These are phyloP conservation scores for Xerocomellus dryophilus DNA, from an alignment of 768 basidiomycete species.

Conservation along the genomic window DNA sequence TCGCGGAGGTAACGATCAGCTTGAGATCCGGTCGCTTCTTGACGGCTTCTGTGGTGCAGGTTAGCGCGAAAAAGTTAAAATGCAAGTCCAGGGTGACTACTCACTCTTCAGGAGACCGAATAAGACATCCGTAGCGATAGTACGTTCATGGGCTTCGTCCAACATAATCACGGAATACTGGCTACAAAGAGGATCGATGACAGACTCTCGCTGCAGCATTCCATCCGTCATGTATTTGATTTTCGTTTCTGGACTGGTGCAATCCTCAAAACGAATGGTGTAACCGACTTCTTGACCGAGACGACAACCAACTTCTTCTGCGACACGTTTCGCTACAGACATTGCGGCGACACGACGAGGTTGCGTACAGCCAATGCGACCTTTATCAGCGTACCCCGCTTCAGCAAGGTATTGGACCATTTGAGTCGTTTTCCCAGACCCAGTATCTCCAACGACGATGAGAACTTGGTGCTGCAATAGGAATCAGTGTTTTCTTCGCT, in stretches of 20 bases:
- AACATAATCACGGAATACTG: slow-evolving; percentile 96
- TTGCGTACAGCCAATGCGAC: slow-evolving; percentile 95
- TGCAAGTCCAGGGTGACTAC: slow-evolving; percentile 7
- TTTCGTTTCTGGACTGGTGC: slow-evolving; percentile 95
- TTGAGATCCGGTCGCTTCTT: slow-evolving; percentile 95
- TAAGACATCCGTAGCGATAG: slow-evolving; percentile 96
- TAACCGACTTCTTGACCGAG: slow-evolving; percentile 98
- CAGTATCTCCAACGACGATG: slow-evolving; percentile 97
- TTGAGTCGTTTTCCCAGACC: slow-evolving; percentile 98
- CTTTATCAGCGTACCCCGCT: slow-evolving; percentile 84
- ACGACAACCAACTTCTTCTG: slow-evolving; percentile 97
- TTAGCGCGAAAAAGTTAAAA: slow-evolving; percentile 15
- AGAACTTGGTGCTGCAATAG: slow-evolving; percentile 71
- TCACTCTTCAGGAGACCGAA: slow-evolving; percentile 84
- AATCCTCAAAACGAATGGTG: slow-evolving; percentile 98
- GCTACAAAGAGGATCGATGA: slow-evolving; percentile 92
- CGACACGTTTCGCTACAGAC: slow-evolving; percentile 97
- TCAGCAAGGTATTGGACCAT: slow-evolving; percentile 99
- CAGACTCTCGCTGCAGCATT: slow-evolving; percentile 95
- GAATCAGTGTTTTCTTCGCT: slow-evolving; percentile 14
- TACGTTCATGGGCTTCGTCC: slow-evolving; percentile 98
- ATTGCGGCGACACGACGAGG: slow-evolving; percentile 99
- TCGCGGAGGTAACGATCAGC: slow-evolving; percentile 97
- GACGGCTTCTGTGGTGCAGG: slow-evolving; percentile 68
- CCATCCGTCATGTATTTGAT: slow-evolving; percentile 99